Evolutionary conservation across 2,329 filamentous ascomycete genomes (phyloP).

Genomic region (Cordyceps cicadae): DNA sequence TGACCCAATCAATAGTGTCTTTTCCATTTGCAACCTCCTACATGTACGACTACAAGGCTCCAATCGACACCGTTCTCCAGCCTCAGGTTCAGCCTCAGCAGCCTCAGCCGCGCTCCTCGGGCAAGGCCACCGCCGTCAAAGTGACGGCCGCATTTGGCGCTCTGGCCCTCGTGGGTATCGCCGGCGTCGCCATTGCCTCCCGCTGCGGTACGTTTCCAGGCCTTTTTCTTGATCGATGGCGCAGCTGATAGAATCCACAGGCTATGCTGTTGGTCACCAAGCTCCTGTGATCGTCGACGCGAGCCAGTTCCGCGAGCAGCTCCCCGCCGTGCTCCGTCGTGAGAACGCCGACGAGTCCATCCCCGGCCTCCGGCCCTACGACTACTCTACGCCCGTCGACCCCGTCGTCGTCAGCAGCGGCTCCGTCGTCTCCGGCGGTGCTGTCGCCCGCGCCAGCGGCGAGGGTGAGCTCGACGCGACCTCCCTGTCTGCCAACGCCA

Average conservation of each 20-base stretch:
- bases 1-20: not conserved
- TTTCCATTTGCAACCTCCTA: not conserved
- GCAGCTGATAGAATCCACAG: not conserved
- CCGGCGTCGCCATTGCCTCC: not conserved
- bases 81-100: no score
- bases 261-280: not conserved
- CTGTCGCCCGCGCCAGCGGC: not conserved
- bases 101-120: not conserved
- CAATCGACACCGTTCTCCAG: not conserved
- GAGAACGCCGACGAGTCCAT: slow-evolving; percentile 1
- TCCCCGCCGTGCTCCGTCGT: slow-evolving; percentile 4
- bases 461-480: not conserved
- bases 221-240: not conserved
- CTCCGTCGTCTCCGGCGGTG: not conserved
- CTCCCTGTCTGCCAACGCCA: slow-evolving; percentile 14
- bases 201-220: slow-evolving; percentile 1
- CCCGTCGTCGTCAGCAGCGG: not conserved
- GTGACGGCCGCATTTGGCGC: not conserved
- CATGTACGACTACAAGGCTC: not conserved
- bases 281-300: not conserved
- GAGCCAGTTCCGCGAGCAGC: not conserved
- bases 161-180: slow-evolving; percentile 1
- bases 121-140: slow-evolving; percentile 1
- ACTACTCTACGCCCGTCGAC: slow-evolving; percentile 5
- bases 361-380: slow-evolving; percentile 6